Base-by-base conservation (phyloP, 352 stramenopile species). In the Pilasporangium apinafurcum region DNA sequence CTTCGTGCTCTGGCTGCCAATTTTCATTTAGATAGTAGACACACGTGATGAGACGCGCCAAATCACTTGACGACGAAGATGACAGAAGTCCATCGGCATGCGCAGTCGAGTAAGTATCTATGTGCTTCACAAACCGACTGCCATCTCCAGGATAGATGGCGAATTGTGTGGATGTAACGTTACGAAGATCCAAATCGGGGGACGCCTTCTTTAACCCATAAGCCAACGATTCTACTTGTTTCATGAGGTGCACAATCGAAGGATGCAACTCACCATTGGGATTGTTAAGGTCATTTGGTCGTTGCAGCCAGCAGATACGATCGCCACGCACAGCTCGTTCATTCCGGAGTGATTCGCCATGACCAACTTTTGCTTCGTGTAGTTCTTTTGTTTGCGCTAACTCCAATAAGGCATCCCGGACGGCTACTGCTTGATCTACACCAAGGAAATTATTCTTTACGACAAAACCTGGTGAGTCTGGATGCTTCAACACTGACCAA, bases 21-120 rank as follows among this genome's bases (percentile, higher is more conserved):
- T 67, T 32, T 13, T 71, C 59, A 50, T 95, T 95, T 17, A 95
- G 44, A 53, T 95, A 96, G 44, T 94, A 92, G 1, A 96, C 59
- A 24, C 77, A 91, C 9, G 83, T 96, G 20, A 96, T 44, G 10
- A 77, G 54, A 9, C 74, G 74, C 14, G 80, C 53, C 16, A 86
- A 56, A 3, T 55, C 32, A 18, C 54, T 47, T 1, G 22, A 48
- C 8, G 38, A 38, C 1, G 29, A 37, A 5, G 38, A 37, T 1
- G 26, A 42, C 17, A 31, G 39, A 12, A 16, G 14, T 18, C 72
- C 66, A 30, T 62, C 44, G 20, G 37, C 25, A 28, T 79, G 66
- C 0, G 42, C 50, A 1, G 59, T 77, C 16, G 66, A 61, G 39
- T 83, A 79, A 5, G 75, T 86, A 39, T 87, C 78, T 0, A 73